A percentile compares a stretch with the other conserved stretches of the same genome.
Conservation (phyloP, 495 filamentous ascomycete species). For the Tuber melanosporum region DNA sequence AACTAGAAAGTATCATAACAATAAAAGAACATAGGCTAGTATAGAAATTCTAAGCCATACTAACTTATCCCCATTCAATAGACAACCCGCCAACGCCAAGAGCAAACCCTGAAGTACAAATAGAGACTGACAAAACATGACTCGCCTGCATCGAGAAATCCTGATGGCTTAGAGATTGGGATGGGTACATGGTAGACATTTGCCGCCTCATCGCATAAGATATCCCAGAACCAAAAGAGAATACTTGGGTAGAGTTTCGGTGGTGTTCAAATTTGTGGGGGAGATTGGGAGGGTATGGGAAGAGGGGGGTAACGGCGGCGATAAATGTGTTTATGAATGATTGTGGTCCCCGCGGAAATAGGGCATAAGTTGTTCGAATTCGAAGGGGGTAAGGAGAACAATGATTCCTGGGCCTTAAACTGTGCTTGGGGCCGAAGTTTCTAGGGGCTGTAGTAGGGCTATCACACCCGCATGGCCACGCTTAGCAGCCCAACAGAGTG, state of each 20-base stretch:
- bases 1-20: not conserved
- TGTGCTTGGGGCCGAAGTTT: not conserved
- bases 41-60: not conserved
- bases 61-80: not conserved
- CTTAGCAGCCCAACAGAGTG: not conserved
- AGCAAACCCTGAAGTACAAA: too few relatives aligned
- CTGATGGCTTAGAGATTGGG: too few relatives aligned
- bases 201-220: too few relatives aligned
- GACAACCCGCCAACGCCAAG: too few relatives aligned
- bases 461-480: too few relatives aligned
- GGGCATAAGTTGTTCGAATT: not conserved
- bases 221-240: too few relatives aligned
- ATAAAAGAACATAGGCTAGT: not conserved
- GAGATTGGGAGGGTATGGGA: too few relatives aligned
- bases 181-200: too few relatives aligned
- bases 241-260: too few relatives aligned
- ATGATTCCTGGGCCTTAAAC: not conserved
- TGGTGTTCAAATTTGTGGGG: too few relatives aligned
- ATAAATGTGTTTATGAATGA: not conserved
- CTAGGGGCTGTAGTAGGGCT: not conserved
- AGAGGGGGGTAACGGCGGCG: not conserved
- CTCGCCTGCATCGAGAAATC: too few relatives aligned
- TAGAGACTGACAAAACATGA: too few relatives aligned
- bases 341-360: not conserved
- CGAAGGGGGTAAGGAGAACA: not conserved